Percentiles rank a stretch among this genome's conserved stretches.
Conservation (phyloP, 495 filamentous ascomycete species). For the Apiosordaria backusii region DNA sequence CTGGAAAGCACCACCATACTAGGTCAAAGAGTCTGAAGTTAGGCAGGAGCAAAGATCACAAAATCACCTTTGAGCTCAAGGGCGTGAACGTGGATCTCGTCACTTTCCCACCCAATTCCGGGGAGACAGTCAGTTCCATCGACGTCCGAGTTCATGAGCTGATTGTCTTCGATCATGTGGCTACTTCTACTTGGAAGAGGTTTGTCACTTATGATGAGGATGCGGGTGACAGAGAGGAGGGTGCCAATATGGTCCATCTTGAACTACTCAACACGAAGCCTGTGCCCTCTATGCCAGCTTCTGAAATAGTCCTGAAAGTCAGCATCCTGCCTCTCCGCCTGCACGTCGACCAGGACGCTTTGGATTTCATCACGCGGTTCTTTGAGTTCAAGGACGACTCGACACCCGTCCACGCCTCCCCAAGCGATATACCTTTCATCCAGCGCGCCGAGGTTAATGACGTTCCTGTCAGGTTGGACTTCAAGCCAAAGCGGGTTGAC, state of each 20-base stretch:
- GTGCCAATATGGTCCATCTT: slow-evolving; percentile 83
- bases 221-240: slow-evolving; percentile 76
- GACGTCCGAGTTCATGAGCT: slow-evolving; percentile 78
- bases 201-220: slow-evolving; percentile 93
- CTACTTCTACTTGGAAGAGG: slow-evolving; percentile 97
- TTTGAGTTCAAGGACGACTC: slow-evolving; percentile 94
- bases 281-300: slow-evolving; percentile 74
- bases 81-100: slow-evolving; percentile 82
- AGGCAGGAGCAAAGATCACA: slow-evolving; percentile 82
- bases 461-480: slow-evolving; percentile 81
- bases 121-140: slow-evolving; percentile 80
- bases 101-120: slow-evolving; percentile 70
- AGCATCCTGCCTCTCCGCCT: slow-evolving; percentile 82
- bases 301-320: slow-evolving; percentile 84
- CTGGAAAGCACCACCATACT: slow-evolving; percentile 39
- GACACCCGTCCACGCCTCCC: slow-evolving; percentile 45
- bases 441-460: slow-evolving; percentile 85
- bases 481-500: slow-evolving; percentile 96
- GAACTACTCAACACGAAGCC: slow-evolving; percentile 86
- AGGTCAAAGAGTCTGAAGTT: slow-evolving; percentile 64
- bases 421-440: slow-evolving; percentile 78
- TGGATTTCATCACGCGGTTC: slow-evolving; percentile 95
- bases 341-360: slow-evolving; percentile 95
- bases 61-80: slow-evolving; percentile 90
- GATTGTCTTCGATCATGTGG: slow-evolving; percentile 90